Conservation (phyloP, 2,329 filamentous ascomycete genomes). For the Xylaria digitata region DNA sequence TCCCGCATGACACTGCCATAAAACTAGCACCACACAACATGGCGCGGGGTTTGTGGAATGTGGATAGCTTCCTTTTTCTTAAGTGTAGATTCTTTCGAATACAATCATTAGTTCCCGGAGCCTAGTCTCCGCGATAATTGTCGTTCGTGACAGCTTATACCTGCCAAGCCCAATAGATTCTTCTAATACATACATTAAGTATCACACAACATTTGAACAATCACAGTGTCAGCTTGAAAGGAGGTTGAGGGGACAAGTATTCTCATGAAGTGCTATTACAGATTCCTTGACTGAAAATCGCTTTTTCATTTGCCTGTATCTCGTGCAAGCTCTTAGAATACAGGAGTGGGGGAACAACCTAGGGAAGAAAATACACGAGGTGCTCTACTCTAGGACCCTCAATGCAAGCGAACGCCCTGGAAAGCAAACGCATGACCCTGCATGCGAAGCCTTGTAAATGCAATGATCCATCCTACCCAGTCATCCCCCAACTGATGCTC, state of each 20-base stretch:
- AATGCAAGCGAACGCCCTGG: slow-evolving; percentile 2
- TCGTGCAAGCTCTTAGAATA: too few relatives aligned
- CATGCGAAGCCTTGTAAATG: slow-evolving; percentile 23
- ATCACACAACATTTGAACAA: background rate
- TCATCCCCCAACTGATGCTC: background rate
- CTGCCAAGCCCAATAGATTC: background rate
- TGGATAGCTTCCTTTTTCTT: too few relatives aligned
- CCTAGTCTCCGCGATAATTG: too few relatives aligned
- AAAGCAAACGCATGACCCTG: slow-evolving; percentile 15
- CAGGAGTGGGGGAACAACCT: background rate
- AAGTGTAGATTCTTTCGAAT: too few relatives aligned
- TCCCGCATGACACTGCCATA: too few relatives aligned
- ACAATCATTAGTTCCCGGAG: too few relatives aligned
- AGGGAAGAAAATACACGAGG: background rate
- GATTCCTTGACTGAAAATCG: background rate
- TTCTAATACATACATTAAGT: background rate
- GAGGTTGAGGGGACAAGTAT: background rate
- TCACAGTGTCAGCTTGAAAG: background rate
- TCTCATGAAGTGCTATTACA: background rate
- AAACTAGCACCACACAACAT: too few relatives aligned
- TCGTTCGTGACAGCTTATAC: too few relatives aligned
- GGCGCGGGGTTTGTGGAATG: too few relatives aligned
- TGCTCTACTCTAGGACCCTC: too few relatives aligned
- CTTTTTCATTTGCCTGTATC: background rate
- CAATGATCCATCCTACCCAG: slow-evolving; percentile 4